Evolutionary conservation across 257 asterid genomes (phyloP), one percentile per base, ranked within the genome.

Genomic region (Orobanche coerulescens): DNA sequence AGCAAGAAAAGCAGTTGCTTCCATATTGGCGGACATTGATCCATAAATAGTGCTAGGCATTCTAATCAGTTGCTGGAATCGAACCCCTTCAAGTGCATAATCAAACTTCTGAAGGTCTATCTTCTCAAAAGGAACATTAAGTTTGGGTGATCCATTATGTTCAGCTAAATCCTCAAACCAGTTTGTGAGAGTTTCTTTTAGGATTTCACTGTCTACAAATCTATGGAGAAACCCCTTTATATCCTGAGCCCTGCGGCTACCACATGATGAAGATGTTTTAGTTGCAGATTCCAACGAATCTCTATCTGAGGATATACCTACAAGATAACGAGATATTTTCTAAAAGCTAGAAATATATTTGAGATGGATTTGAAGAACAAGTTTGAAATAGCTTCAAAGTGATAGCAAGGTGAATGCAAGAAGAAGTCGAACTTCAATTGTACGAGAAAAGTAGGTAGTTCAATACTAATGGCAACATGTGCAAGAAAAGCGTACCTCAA

Each of bases 51-150:
- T 78, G 75, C 84, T 81, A 19, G 99, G 97, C 99, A 93, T 93
- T 70, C 99, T 82, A 52, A 93, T 58, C 63, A 93, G 78, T 72
- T 93, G 97, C 78, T 86, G 97, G 64, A 93, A 86, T 16, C 78
- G 88, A 73, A 89, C 73, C 28, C 90, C 96, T 78, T 89, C 99
- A 36, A 93, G 76, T 26, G 97, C 95, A 62, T 93, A 93, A 72
- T 93, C 99, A 58, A 89, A 93, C 75, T 93, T 86, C 49, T 89
- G 97, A 72, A 93, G 89, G 69, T 93, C 99, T 62, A 93, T 79
- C 73, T 84, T 75, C 84, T 93, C 99, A 56, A 93, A 93, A 68
- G 97, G 99, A 52, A 81, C 81, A 55, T 83, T 90, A 71, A 84
- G 84, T 28, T 71, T 2, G 2, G 40, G 43, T 34, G 3, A 43